These are phyloP conservation scores for Aspergillus flavus DNA, from an alignment of 2,329 filamentous ascomycete species.

Conservation along the genomic window DNA sequence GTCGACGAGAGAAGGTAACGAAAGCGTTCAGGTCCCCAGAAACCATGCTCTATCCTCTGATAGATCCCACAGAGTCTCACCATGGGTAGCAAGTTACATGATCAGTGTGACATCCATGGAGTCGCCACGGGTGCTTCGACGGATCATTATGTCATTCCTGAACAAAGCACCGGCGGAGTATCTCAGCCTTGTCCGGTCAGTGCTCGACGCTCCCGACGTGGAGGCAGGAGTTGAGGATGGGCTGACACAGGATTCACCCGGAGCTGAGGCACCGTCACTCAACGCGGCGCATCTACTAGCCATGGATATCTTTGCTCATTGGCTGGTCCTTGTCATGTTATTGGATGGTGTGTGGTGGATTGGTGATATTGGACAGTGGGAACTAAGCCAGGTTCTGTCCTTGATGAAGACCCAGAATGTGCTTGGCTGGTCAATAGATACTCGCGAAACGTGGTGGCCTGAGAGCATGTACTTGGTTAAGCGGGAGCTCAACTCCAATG, in stretches of 20 bases:
- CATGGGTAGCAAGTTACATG: slow-evolving; percentile 41
- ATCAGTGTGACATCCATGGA: slow-evolving; percentile 38
- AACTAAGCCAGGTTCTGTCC: slow-evolving; percentile 25
- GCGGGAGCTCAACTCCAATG: slow-evolving; percentile 16
- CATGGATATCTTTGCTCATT: slow-evolving; percentile 35
- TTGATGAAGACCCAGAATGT: slow-evolving; percentile 22
- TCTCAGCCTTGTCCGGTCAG: slow-evolving; percentile 39
- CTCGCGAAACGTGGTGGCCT: slow-evolving; percentile 27
- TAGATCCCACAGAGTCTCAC: slow-evolving; percentile 28
- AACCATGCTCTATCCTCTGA: background rate
- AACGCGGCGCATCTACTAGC: slow-evolving; percentile 20
- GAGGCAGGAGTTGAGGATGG: slow-evolving; percentile 1
- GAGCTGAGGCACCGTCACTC: slow-evolving; percentile 5
- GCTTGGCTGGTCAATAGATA: slow-evolving; percentile 7
- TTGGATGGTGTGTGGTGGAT: slow-evolving; percentile 41
- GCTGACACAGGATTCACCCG: slow-evolving; percentile 6
- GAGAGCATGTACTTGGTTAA: slow-evolving; percentile 27
- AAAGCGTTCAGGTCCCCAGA: background rate
- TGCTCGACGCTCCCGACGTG: slow-evolving; percentile 22
- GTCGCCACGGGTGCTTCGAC: slow-evolving; percentile 36
- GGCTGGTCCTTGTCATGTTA: slow-evolving; percentile 35
- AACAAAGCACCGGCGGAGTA: slow-evolving; percentile 41
- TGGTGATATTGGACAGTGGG: slow-evolving; percentile 29
- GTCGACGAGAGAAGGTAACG: background rate
- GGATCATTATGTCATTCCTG: slow-evolving; percentile 46